Evolutionary conservation across 1,284 basidiomycete genomes (phyloP), one percentile per base, ranked within the genome.

Genomic region (Cutaneotrichosporon sp.): DNA sequence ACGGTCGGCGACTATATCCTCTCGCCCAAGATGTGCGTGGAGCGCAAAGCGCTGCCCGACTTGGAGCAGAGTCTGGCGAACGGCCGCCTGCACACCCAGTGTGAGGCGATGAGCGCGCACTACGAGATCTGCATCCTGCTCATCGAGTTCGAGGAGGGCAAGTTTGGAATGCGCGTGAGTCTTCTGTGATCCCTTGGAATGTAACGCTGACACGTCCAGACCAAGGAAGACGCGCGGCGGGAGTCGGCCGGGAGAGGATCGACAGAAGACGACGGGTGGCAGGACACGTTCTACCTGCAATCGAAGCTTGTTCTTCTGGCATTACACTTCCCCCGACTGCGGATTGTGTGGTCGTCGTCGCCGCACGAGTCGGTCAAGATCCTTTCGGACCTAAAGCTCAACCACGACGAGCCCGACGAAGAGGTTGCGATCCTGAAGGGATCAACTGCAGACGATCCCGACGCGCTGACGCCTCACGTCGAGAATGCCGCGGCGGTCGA

Each of bases 91-190:
- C 97, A 97, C 76, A 92, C 93, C 0, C 95, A 99, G 74, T 98
- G 95, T 81, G 95, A 99, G 79, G 79, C 92, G 20, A 98, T 99
- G 95, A 93, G 90, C 0, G 89, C 90, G 6, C 90, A 98, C 76
- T 99, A 98, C 81, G 95, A 94, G 79, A 88, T 90, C 47, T 94
- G 95, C 0, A 86, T 99, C 58, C 81, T 99, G 16, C 83, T 99
- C n/a, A 97, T 99, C 71, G 95, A 99, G 74, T 99, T 99, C 69
- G 95, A 98, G 72, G 92, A 98, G 78, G 90, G 97, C 78, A 97
- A 95, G 72, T 99, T 98, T 77, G 91, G 92, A 0, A 83, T 97
- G 14, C 87, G 92, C 77, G 92, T 91, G 71, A 63, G 84, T 36
- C 20, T 20, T 7, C 16, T 63, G 88, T 86, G 82, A 82, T 1